Evolutionary conservation across 306 rosid genomes (phyloP).

Genomic region (Fagus crenata): DNA sequence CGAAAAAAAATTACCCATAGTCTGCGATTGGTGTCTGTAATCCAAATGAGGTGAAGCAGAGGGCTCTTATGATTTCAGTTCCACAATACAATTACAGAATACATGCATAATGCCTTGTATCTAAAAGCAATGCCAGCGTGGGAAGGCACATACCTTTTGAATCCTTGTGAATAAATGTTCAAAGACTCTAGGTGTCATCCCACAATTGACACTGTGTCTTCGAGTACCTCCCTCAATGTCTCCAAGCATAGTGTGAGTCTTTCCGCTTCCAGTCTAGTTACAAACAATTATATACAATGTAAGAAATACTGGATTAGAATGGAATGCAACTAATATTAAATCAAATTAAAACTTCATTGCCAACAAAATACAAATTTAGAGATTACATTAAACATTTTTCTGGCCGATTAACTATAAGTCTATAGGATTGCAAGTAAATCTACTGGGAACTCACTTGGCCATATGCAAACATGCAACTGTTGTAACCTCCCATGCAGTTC

Average conservation of each 20-base stretch:
- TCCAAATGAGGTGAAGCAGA: not conserved
- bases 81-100: not conserved
- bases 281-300: conserved; percentile 16
- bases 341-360: not conserved
- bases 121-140: not conserved
- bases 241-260: conserved; percentile 99
- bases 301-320: not conserved
- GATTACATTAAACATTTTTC: not conserved
- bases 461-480: conserved; percentile 99
- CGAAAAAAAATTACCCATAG: too few relatives aligned
- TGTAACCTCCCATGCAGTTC: conserved; percentile 93
- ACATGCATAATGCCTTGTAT: not conserved
- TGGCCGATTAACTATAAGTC: not conserved
- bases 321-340: not conserved
- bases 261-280: conserved; percentile 94
- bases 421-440: too few relatives aligned
- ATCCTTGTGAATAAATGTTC: conserved; percentile 88
- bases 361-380: not conserved
- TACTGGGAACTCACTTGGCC: conserved; percentile 74
- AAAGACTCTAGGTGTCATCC: conserved; percentile 98
- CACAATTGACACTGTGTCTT: conserved; percentile 95
- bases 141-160: conserved; percentile 66
- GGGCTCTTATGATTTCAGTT: not conserved
- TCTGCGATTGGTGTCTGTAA: not conserved
- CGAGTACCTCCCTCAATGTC: conserved; percentile 96